Evolutionary conservation across 2,329 filamentous ascomycete species (phyloP).

Genomic region (Neoascochyta sp.): DNA sequence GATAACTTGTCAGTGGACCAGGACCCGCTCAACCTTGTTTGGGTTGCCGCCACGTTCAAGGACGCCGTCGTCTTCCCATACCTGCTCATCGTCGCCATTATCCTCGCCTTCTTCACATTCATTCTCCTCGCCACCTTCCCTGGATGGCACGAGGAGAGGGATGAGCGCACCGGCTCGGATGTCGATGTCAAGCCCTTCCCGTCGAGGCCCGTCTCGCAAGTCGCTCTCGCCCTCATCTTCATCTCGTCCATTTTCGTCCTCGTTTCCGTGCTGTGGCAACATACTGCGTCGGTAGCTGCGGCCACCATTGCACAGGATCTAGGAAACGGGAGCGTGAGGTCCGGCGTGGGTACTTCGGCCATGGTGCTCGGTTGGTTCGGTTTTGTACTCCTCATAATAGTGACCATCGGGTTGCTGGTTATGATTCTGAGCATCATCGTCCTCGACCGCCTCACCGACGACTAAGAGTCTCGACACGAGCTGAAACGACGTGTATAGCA

Average conservation of each 20-base stretch:
- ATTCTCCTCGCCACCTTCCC: slow-evolving; percentile 94
- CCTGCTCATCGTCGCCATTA: slow-evolving; percentile 95
- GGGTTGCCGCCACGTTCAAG: slow-evolving; percentile 96
- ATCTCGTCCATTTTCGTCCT: slow-evolving; percentile 63
- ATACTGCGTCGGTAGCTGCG: slow-evolving; percentile 93
- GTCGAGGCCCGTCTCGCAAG: slow-evolving; percentile 84
- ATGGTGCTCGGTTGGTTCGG: slow-evolving; percentile 99
- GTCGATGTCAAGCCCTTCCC: slow-evolving; percentile 93
- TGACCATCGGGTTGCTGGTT: slow-evolving; percentile 88
- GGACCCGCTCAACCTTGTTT: slow-evolving; percentile 94
- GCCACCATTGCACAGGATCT: slow-evolving; percentile 91
- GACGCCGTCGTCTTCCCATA: slow-evolving; percentile 98
- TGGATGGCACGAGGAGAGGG: slow-evolving; percentile 90
- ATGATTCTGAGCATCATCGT: slow-evolving; percentile 95
- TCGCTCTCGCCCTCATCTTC: slow-evolving; percentile 89
- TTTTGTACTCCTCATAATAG: slow-evolving; percentile 87
- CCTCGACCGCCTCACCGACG: slow-evolving; percentile 58
- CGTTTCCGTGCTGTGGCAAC: slow-evolving; percentile 75
- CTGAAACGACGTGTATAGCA: slow-evolving; percentile 2
- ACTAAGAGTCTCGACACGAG: slow-evolving; percentile 7
- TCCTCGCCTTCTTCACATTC: slow-evolving; percentile 95
- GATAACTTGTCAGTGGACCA: slow-evolving; percentile 86
- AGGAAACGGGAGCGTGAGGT: slow-evolving; percentile 81
- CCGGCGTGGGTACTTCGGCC: slow-evolving; percentile 85
- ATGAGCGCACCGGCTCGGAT: slow-evolving; percentile 70